phyloP scores from a whole-genome alignment of 2,329 filamentous ascomycete species.

The Chrysoporthe puriensis region DNA sequence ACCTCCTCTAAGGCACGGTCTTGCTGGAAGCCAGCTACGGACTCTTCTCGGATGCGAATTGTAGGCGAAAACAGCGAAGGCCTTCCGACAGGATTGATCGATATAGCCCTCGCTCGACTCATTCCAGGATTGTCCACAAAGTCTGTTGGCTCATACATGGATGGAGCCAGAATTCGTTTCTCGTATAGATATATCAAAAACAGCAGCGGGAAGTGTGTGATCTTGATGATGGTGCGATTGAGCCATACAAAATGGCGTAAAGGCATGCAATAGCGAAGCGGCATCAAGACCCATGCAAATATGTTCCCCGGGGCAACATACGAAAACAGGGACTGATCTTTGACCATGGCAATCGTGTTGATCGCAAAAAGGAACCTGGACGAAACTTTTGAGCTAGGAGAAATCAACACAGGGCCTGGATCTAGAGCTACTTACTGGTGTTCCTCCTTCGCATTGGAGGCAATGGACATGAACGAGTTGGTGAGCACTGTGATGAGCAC shows the following conservation, averaged over 20 bases:
- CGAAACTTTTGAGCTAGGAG: neutral
- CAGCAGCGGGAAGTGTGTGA: constrained; percentile 85
- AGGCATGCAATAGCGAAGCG: constrained; percentile 78
- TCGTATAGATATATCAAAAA: constrained; percentile 90
- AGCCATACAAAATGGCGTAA: constrained; percentile 81
- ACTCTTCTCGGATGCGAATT: constrained; percentile 77
- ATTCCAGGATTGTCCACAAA: constrained; percentile 73
- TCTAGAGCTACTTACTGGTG: constrained; percentile 60
- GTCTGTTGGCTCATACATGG: constrained; percentile 82
- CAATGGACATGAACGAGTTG: constrained; percentile 94
- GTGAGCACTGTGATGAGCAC: constrained; percentile 95
- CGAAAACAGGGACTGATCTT: constrained; percentile 94
- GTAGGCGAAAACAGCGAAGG: constrained; percentile 74
- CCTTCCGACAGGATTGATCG: constrained; percentile 61
- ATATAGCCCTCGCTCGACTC: constrained; percentile 52
- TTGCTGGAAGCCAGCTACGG: constrained; percentile 85
- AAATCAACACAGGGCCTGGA: neutral
- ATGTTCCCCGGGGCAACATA: constrained; percentile 93
- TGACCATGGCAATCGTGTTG: constrained; percentile 97
- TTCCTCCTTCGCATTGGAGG: constrained; percentile 90
- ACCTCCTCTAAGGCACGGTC: constrained; percentile 90
- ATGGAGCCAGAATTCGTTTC: constrained; percentile 73
- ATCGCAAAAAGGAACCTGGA: constrained; percentile 84
- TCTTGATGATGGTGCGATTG: constrained; percentile 89
- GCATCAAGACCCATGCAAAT: constrained; percentile 86